Conservation (phyloP, 148 eudicot species). For the Fagopyrum esculentum region DNA sequence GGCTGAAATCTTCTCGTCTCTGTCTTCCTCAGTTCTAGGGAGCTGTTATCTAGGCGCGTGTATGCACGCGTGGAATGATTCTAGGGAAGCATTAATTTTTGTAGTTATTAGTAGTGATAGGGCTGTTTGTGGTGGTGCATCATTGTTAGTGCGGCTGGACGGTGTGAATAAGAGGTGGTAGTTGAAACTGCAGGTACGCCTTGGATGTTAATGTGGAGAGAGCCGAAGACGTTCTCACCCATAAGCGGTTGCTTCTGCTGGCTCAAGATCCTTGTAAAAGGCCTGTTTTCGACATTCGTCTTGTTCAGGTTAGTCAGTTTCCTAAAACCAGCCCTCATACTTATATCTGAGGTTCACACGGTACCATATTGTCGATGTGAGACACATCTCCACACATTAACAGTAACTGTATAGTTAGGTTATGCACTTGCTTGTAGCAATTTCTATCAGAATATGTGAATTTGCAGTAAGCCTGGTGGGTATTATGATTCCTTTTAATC, state of each 20-base stretch:
- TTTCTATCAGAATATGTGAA: neutral
- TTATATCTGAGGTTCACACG: too few species aligned
- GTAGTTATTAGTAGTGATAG: neutral
- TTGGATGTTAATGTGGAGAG: conserved; percentile 96
- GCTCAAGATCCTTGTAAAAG: conserved; percentile 81
- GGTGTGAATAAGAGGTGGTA: conserved; percentile 4
- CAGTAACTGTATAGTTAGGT: neutral
- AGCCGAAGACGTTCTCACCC: conserved; percentile 91
- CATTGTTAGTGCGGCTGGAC: conserved; percentile 1
- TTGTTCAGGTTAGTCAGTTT: conserved; percentile 71
- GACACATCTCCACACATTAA: too few species aligned
- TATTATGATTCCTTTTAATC: neutral
- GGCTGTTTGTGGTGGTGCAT: neutral
- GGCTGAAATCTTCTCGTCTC: neutral
- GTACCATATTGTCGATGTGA: too few species aligned
- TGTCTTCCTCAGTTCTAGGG: neutral
- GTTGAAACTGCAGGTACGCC: conserved; percentile 55
- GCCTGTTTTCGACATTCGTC: conserved; percentile 79
- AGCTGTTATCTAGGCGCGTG: neutral
- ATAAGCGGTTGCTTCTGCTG: conserved; percentile 58
- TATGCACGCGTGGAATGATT: neutral
- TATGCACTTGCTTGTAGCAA: neutral
- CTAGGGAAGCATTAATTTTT: neutral
- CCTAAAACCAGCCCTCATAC: too few species aligned
- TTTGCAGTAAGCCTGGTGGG: neutral